phyloP scores from a whole-genome alignment of 805 yeast species.

The Candida silvicultrix region DNA sequence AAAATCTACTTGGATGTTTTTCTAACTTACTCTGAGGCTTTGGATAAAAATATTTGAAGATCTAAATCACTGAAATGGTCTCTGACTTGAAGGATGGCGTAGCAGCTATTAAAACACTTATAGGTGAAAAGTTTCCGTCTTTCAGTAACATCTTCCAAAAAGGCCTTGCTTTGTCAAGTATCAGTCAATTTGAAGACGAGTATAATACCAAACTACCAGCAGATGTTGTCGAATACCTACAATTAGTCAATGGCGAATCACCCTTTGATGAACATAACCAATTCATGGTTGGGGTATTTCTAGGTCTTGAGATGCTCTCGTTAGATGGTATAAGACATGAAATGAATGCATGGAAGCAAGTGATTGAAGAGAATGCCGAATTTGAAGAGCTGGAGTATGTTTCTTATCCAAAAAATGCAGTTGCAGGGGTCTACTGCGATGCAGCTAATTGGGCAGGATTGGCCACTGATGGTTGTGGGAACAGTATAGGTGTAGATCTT shows the following conservation, averaged over 20 bases:
- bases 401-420: conserved; percentile 6
- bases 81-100: not conserved
- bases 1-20: no score
- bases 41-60: no score
- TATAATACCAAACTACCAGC: not conserved
- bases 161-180: not conserved
- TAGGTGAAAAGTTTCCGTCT: not conserved
- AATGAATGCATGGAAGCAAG: conserved; percentile 9
- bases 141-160: not conserved
- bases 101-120: not conserved
- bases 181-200: not conserved
- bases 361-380: conserved; percentile 6
- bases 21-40: no score
- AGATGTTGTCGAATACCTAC: not conserved
- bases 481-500: conserved; percentile 11
- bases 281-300: conserved; percentile 1
- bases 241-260: not conserved
- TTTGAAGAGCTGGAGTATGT: conserved; percentile 5
- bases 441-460: conserved; percentile 9
- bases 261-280: not conserved
- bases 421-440: conserved; percentile 5
- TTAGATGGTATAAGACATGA: conserved; percentile 8
- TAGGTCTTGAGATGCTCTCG: conserved; percentile 5
- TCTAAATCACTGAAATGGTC: no score
- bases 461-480: conserved; percentile 12